Percentiles rank a stretch among this genome's conserved stretches.
Conservation (phyloP, 169 alveolate genomes). For the Cryptosporidium bovis region DNA sequence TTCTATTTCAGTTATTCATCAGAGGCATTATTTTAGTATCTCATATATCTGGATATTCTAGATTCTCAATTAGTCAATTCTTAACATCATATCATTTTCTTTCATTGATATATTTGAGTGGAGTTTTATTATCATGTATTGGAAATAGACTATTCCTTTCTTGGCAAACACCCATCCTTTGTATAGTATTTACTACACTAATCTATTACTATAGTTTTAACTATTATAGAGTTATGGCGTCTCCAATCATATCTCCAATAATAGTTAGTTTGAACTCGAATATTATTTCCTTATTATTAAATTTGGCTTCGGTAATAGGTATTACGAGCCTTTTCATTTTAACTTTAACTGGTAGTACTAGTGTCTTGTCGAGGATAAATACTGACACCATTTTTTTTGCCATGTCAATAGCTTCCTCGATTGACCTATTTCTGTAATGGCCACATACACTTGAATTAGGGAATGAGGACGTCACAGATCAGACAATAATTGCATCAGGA, state of each 20-base stretch:
- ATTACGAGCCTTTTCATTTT: neutral
- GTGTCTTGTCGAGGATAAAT: no score
- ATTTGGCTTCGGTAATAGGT: slow-evolving; percentile 11
- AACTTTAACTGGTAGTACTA: neutral
- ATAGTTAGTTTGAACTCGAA: slow-evolving; percentile 15
- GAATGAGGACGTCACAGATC: no score
- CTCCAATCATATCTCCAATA: slow-evolving; percentile 29
- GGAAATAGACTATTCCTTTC: neutral
- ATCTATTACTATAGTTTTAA: neutral
- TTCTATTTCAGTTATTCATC: neutral
- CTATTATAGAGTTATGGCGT: slow-evolving; percentile 1
- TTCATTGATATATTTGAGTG: slow-evolving; percentile 5
- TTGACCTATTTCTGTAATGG: no score
- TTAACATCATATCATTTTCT: slow-evolving; percentile 13
- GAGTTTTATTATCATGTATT: slow-evolving; percentile 15
- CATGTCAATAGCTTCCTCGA: no score
- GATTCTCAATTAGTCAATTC: neutral
- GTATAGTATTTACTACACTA: neutral
- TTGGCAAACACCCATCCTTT: slow-evolving; percentile 9
- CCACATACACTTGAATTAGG: no score
- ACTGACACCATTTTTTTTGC: no score
- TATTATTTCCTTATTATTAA: neutral
- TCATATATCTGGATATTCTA: neutral
- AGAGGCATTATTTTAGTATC: neutral
- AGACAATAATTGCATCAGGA: no score